Evolutionary conservation across 768 basidiomycete species (phyloP).

Genomic region (Galerina sulciceps): DNA sequence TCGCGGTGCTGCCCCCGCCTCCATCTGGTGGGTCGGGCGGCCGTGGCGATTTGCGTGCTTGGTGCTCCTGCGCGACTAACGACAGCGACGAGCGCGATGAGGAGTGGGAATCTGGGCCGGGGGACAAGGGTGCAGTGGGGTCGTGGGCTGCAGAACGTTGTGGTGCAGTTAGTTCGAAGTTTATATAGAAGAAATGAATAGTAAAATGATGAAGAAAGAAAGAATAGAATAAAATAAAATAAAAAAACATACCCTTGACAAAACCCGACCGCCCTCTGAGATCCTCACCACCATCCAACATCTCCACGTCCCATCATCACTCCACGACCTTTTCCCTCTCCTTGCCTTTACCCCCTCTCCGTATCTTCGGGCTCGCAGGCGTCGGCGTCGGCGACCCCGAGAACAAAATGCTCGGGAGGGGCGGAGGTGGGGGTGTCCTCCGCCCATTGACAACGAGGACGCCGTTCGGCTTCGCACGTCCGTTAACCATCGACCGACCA

Average conservation of each 20-base stretch:
- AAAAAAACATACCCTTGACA: neutral
- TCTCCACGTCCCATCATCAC: constrained; percentile 14
- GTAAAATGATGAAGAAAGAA: neutral
- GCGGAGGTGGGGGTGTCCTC: neutral
- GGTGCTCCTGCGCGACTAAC: constrained; percentile 1
- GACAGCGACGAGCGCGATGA: neutral
- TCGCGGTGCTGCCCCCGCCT: neutral
- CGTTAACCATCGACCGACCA: neutral
- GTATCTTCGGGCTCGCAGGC: neutral
- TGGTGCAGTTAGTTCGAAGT: neutral
- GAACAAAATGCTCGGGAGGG: neutral
- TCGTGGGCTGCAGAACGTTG: neutral
- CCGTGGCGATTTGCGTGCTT: constrained; percentile 14
- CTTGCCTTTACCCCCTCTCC: constrained; percentile 19
- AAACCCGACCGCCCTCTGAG: neutral
- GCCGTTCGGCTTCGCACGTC: neutral
- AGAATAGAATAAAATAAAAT: neutral
- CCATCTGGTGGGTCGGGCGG: neutral
- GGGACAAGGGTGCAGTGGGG: neutral
- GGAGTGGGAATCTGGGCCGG: neutral
- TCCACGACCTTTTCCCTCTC: constrained; percentile 14
- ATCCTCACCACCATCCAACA: constrained; percentile 6
- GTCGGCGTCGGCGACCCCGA: neutral
- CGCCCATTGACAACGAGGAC: neutral
- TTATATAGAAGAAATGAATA: neutral